Base-by-base conservation (phyloP, 352 stramenopile genomes). In the Globisporangium polare region DNA sequence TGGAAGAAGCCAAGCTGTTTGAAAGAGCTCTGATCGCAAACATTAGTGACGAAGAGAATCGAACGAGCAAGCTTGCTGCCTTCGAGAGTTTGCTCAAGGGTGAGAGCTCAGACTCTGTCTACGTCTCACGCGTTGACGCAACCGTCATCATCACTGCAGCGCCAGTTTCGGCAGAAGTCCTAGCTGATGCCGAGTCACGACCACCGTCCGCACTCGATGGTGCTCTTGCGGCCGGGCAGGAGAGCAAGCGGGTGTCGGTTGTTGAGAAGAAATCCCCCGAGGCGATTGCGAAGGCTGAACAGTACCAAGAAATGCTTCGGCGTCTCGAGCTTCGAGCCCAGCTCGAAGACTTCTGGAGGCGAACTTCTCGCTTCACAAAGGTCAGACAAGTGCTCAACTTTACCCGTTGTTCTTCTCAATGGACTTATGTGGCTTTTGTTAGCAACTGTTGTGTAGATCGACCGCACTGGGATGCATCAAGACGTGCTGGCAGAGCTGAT, bases 1-100 rank as follows among this genome's bases (percentile, higher is more conserved):
- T 74, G 9, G 80, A 88, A 1, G 77, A 89, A 64, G 73, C 72
- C 9, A 88, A 83, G 26, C 64, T 86, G 9, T 63, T 89, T 5
- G 80, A 89, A 50, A 79, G 73, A 29, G 37, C 62, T 17, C 26
- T 72, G 54, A 43, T 77, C 53, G 53, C 29, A 6, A 54, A 37
- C 53, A 60, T 64, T 53, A 46, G 49, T 51, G 56, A 59, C 20
- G 62, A 68, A 15, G 62, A 68, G 9, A 9, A 41, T 15, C 45
- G 62, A 12, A 45, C 47, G 24, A 39, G 26, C 29, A 54, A 58
- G 39, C 47, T 60, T 13, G 31, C 54, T 33, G 62, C 37, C 2
- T 58, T 68, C n/a, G 62, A 63, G 35, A 50, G 29, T 20, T 13
- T n/a, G 2, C 15, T 55, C 10, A 53, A 43, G 17, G 35, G 6